These are phyloP conservation scores for Prunus padus DNA, from an alignment of 306 rosid genomes.

Conservation along the genomic window DNA sequence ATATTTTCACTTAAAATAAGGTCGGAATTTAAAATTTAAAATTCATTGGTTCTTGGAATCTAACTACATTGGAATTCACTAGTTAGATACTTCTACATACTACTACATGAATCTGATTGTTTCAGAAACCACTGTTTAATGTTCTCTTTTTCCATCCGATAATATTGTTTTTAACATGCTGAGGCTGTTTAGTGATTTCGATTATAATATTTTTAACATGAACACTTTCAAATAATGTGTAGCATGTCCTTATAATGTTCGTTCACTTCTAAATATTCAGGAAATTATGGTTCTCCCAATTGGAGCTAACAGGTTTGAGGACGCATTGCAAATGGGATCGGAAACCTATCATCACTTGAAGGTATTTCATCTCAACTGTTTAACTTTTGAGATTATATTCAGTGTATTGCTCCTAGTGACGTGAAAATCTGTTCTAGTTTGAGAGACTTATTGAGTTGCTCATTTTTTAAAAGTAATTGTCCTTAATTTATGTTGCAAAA, in stretches of 20 bases:
- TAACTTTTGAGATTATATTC: no score
- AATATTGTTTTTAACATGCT: background rate
- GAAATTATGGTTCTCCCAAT: conserved; percentile 91
- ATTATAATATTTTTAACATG: background rate
- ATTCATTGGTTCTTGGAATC: background rate
- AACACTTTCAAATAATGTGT: background rate
- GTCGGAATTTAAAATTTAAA: background rate
- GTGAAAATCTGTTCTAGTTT: no score
- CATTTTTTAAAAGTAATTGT: no score
- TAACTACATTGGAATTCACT: background rate
- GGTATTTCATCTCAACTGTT: no score
- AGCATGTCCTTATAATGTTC: conserved; percentile 1
- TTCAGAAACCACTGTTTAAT: background rate
- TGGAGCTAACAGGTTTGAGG: conserved; percentile 79
- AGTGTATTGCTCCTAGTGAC: no score
- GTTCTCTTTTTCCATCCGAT: conserved; percentile 3
- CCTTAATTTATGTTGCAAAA: no score
- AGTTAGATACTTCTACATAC: background rate
- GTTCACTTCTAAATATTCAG: conserved; percentile 40
- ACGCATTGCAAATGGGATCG: no score
- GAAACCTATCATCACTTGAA: no score
- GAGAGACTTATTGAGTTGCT: no score
- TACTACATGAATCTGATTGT: background rate
- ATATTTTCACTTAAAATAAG: background rate
- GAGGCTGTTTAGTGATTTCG: background rate